A percentile compares a stretch with the other conserved stretches of the same genome.
Evolutionary conservation across 1,139 yeast genomes (phyloP).

Genomic region (Suhomyces bokatorum): DNA sequence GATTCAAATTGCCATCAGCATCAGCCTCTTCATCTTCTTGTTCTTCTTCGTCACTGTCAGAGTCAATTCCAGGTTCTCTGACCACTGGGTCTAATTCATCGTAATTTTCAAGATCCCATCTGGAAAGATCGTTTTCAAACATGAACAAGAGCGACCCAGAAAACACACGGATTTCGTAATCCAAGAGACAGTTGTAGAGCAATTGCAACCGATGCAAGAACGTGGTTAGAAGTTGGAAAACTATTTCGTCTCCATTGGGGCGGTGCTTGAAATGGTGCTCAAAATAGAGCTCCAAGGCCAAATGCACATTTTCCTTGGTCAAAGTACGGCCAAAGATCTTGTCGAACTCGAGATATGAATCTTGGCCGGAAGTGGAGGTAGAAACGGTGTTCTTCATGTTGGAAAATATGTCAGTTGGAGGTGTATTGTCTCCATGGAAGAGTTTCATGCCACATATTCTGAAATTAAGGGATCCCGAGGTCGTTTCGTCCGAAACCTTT

Average conservation of each 20-base stretch:
- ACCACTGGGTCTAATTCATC: slow-evolving; percentile 43
- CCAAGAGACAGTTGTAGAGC: slow-evolving; percentile 61
- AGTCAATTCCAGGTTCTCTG: slow-evolving; percentile 20
- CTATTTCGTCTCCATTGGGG: slow-evolving; percentile 15
- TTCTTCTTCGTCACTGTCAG: slow-evolving; percentile 34
- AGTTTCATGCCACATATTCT: slow-evolving; percentile 90
- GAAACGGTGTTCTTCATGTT: slow-evolving; percentile 17
- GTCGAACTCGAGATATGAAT: slow-evolving; percentile 52
- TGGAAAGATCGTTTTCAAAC: slow-evolving; percentile 62
- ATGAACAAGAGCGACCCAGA: slow-evolving; percentile 76
- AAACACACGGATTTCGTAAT: slow-evolving; percentile 63
- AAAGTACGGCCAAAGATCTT: slow-evolving; percentile 73
- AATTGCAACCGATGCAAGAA: slow-evolving; percentile 61
- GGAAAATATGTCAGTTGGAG: slow-evolving; percentile 12
- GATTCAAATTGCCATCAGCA: slow-evolving; percentile 10
- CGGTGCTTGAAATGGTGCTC: slow-evolving; percentile 21
- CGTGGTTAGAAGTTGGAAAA: slow-evolving; percentile 28
- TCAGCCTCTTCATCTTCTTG: slow-evolving; percentile 26
- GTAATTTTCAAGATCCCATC: slow-evolving; percentile 44
- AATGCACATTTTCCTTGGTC: slow-evolving; percentile 39
- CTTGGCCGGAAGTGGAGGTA: slow-evolving; percentile 19
- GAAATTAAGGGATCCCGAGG: slow-evolving; percentile 73
- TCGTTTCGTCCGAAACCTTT: slow-evolving; percentile 66
- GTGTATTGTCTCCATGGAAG: slow-evolving; percentile 21
- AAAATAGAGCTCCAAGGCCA: slow-evolving; percentile 58